Base-by-base conservation (phyloP, 202 grass and related monocot genomes). In the Setaria viridis region DNA sequence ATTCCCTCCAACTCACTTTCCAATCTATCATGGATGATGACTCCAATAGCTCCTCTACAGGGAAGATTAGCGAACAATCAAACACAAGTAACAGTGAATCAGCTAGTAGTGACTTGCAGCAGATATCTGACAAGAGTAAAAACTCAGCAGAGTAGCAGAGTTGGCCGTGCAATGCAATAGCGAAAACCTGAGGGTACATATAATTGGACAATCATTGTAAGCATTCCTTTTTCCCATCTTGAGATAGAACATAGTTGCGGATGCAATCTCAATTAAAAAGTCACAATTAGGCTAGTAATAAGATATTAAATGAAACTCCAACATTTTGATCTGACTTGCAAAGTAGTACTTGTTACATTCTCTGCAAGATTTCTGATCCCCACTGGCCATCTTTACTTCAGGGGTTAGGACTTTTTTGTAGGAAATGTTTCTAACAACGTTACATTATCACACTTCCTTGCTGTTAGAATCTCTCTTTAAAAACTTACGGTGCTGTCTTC, bases 1-100 rank as follows among this genome's bases (percentile, higher is more conserved):
- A 95, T 47, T 86, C 91, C 37, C 60, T 93, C 73, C 95, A 98
- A 64, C 93, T 98, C 64, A 87, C 91, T 74, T 77, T 98, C 62
- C 84, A 86, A 54, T 92, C 89, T 54, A 62, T 84, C 86, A 86
- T 80, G 70, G 90, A 87, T 7, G 78, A 88, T 6, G 72, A 90
- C 49, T 77, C 90, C 50, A 76, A 76, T 62, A 75, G 74, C 46
- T 64, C 90, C 17, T 30, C 87, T 11, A 55, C 83, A 17, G 84
- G 75, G 41, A 89, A 94, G 74, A 76, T 91, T 55, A 79, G 15
- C 12, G 88, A 88, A 60, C 78, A 91, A 62, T 77, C 85, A 6
- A 95, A 85, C 55, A 89, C 83, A 20, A 67, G 65, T 86, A 72
- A 81, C 59, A 56, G 47, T 19, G 76, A 85, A 87, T 84, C 93